Conservation (phyloP, 495 filamentous ascomycete genomes). For the Aspergillus sparsus region DNA sequence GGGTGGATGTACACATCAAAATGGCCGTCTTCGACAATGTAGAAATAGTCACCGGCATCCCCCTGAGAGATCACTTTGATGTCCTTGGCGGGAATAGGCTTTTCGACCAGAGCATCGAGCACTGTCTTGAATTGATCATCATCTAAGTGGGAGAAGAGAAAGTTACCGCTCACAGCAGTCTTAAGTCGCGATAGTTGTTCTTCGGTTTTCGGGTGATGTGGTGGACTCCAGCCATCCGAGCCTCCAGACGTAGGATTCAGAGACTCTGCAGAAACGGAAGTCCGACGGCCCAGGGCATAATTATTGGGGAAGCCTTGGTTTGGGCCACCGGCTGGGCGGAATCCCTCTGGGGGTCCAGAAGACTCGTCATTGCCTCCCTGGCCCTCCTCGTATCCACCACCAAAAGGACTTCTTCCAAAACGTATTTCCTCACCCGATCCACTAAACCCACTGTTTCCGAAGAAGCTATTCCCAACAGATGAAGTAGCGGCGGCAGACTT, state of each 20-base stretch:
- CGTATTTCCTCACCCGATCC: constrained; percentile 30
- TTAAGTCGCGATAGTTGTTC: constrained; percentile 81
- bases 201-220: constrained; percentile 74
- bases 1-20: constrained; percentile 92
- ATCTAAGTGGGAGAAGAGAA: constrained; percentile 91
- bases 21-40: constrained; percentile 86
- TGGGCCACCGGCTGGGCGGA: constrained; percentile 36
- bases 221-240: constrained; percentile 88
- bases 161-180: constrained; percentile 82
- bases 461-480: constrained; percentile 28
- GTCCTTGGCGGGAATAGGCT: constrained; percentile 89
- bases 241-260: constrained; percentile 82
- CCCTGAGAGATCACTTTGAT: constrained; percentile 98
- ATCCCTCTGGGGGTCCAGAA: constrained; percentile 32
- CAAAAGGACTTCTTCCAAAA: constrained; percentile 44
- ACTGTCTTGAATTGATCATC: constrained; percentile 88
- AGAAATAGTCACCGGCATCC: constrained; percentile 96
- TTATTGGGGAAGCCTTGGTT: constrained; percentile 82
- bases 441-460: constrained; percentile 35
- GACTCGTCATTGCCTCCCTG: constrained; percentile 29
- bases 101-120: constrained; percentile 88
- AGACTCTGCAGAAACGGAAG: constrained; percentile 95
- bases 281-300: constrained; percentile 90
- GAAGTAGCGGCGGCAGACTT: constrained; percentile 30
- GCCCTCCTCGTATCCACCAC: constrained; percentile 27